Base-by-base conservation (phyloP, 768 basidiomycete genomes). In the Suillus bovinus region DNA sequence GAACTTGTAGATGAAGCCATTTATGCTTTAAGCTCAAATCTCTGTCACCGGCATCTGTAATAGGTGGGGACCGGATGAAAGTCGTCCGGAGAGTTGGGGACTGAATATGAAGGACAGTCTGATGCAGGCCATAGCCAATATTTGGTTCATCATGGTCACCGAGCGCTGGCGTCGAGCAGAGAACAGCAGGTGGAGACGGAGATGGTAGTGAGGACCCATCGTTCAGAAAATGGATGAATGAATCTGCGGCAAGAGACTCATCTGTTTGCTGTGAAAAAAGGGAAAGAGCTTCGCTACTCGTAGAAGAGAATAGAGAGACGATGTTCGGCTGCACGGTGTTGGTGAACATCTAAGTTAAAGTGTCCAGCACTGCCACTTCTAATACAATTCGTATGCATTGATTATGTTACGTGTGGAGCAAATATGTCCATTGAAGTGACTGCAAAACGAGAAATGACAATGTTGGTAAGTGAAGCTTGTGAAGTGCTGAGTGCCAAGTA, bases 21-120 rank as follows among this genome's bases (percentile, higher is more conserved):
- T 85, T 78, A 68, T 88, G 88, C 69, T 82, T 86, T 59, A 93
- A 70, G 17, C 86, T 86, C 52, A 92, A 75, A 34, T 77, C 79
- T 60, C 61, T 52, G 67, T 58, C 50, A 24, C 31, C 65, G 38
- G 61, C 47, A 24, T 50, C 54, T 50, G 58, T 49, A 62, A 49
- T 64, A 24, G 81, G 78, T 17, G 91, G 91, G 66, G 81, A 86
- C 9, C 83, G 85, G 39, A 93, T 82, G 68, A 81, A 93, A 0
- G 91, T 89, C 58, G 79, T 86, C 58, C 76, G 81, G 38, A 91
- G 68, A 14, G 87, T 88, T 29, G 91, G 91, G 5, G 90, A 91
- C 68, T 93, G 91, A 54, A 93, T 81, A 64, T 93, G 91, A 16
- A 93, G 80, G 1, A 91, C 89, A 1, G 85, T 87, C 71, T 91